phyloP scores from a whole-genome alignment of 345 rosid species.

The Crucihimalaya himalaica region DNA sequence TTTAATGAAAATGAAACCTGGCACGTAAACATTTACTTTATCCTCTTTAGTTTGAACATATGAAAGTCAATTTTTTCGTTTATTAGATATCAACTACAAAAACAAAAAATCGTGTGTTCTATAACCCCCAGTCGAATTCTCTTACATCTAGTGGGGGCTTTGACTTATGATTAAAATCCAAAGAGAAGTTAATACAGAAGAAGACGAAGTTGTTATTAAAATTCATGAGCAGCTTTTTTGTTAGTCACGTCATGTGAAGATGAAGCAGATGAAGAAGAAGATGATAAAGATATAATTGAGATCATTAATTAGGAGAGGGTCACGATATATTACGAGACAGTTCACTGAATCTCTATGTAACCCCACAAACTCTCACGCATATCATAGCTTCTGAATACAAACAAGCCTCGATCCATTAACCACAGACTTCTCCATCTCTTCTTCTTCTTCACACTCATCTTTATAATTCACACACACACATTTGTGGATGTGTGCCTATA shows the following conservation, averaged over 20 bases:
- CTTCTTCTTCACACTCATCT: constrained; percentile 19
- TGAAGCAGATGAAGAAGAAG: constrained; percentile 10
- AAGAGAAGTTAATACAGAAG: constrained; percentile 30
- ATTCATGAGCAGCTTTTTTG: constrained; percentile 34
- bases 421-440: constrained; percentile 30
- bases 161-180: constrained; percentile 40
- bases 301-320: constrained; percentile 34
- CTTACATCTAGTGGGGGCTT: constrained; percentile 1
- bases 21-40: background rate
- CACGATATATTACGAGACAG: constrained; percentile 29
- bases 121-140: too few relatives aligned
- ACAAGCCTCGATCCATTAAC: constrained; percentile 35
- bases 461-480: background rate
- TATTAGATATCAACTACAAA: background rate
- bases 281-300: background rate
- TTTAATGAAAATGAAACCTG: background rate
- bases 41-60: background rate
- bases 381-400: constrained; percentile 37
- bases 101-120: too few relatives aligned
- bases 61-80: background rate
- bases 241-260: constrained; percentile 37
- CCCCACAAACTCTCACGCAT: constrained; percentile 37
- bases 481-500: background rate
- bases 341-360: constrained; percentile 34
- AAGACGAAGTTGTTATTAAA: constrained; percentile 26